A percentile compares a stretch with the other conserved stretches of the same genome.
Evolutionary conservation across 2,329 filamentous ascomycete species (phyloP).

Genomic region (Aspergillus sp.): DNA sequence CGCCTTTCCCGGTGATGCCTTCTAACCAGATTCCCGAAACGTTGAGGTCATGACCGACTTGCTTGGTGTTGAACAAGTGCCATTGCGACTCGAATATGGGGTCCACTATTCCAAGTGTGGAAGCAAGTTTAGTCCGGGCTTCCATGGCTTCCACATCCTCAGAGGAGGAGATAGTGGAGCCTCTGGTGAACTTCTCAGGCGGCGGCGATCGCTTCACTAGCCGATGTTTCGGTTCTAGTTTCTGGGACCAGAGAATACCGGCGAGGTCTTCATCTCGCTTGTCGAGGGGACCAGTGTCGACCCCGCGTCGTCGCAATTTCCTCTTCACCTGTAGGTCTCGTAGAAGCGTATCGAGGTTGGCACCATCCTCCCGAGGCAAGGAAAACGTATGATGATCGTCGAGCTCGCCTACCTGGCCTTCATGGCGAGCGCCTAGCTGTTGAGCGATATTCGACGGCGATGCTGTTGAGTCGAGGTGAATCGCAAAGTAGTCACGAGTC

Average conservation of each 20-base stretch:
- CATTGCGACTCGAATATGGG: conserved; percentile 94
- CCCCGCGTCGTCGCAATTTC: conserved; percentile 57
- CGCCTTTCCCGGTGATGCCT: conserved; percentile 84
- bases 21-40: conserved; percentile 92
- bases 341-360: conserved; percentile 52
- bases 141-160: conserved; percentile 51
- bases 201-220: conserved; percentile 60
- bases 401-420: conserved; percentile 77
- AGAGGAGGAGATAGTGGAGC: conserved; percentile 40
- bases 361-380: conserved; percentile 59
- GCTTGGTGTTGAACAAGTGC: conserved; percentile 84
- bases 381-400: conserved; percentile 83
- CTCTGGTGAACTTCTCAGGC: conserved; percentile 32
- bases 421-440: conserved; percentile 72
- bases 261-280: conserved; percentile 60
- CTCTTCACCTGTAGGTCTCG: conserved; percentile 57
- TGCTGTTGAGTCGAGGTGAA: conserved; percentile 70
- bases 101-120: conserved; percentile 72
- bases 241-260: conserved; percentile 74
- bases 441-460: conserved; percentile 68
- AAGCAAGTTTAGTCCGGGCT: conserved; percentile 61
- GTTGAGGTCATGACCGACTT: conserved; percentile 88
- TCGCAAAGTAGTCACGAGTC: conserved; percentile 85
- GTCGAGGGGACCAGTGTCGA: conserved; percentile 11
- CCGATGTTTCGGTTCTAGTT: conserved; percentile 65